Evolutionary conservation across 2,329 filamentous ascomycete species (phyloP).

Genomic region (Colletotrichum agaves): DNA sequence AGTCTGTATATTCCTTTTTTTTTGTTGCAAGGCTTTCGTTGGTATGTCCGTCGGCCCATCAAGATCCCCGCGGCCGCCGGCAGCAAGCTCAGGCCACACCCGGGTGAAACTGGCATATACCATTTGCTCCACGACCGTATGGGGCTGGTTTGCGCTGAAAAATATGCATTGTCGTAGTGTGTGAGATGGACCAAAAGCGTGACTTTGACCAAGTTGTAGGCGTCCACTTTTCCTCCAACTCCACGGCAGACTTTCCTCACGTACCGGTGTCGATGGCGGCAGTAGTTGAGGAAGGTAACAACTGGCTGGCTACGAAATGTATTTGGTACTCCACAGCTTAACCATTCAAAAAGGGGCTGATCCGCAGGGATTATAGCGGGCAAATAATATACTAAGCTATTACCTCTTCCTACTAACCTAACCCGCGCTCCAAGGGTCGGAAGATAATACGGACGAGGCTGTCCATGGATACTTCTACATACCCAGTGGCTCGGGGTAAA

Average conservation of each 20-base stretch:
- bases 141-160: slow-evolving; percentile 38
- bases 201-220: slow-evolving; percentile 38
- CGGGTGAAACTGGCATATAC: slow-evolving; percentile 38
- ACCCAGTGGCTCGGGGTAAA: too few species aligned
- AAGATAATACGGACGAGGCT: slow-evolving; percentile 37
- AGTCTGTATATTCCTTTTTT: background rate
- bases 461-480: slow-evolving; percentile 29
- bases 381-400: background rate
- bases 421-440: slow-evolving; percentile 38
- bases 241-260: slow-evolving; percentile 1
- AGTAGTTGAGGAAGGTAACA: background rate
- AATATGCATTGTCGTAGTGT: slow-evolving; percentile 37
- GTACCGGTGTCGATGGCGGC: background rate
- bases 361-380: background rate
- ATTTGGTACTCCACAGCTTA: background rate
- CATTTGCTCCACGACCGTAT: slow-evolving; percentile 40
- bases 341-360: slow-evolving; percentile 36
- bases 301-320: background rate
- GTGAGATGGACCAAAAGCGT: slow-evolving; percentile 40
- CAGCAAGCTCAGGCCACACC: slow-evolving; percentile 38
- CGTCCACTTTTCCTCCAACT: slow-evolving; percentile 2
- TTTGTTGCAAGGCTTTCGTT: background rate
- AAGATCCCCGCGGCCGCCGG: slow-evolving; percentile 31
- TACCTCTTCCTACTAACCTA: slow-evolving; percentile 9
- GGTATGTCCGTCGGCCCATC: slow-evolving; percentile 30